Conservation (phyloP, 2,329 filamentous ascomycete species). For the Pseudocercospora cruenta region DNA sequence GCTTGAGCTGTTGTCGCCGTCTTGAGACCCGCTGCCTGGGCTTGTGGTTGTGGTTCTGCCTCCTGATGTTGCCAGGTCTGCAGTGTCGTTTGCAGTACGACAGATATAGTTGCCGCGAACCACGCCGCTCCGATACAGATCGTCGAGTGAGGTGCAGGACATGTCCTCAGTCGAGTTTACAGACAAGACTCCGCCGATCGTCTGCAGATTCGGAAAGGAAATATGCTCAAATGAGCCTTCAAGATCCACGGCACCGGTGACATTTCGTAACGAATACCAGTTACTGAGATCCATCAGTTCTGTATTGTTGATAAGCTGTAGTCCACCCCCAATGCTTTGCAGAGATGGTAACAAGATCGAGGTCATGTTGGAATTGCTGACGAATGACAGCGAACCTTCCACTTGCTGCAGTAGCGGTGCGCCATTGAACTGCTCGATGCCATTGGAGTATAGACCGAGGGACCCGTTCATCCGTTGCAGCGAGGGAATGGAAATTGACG, state of each 20-base stretch:
- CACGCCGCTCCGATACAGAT: background rate
- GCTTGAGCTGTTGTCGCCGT: background rate
- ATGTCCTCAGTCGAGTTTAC: background rate
- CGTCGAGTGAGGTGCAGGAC: background rate
- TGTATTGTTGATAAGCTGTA: background rate
- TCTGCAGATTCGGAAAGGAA: background rate
- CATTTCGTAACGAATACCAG: background rate
- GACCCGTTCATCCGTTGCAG: background rate
- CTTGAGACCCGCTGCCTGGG: too few relatives aligned
- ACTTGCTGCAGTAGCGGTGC: background rate
- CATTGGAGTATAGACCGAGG: background rate
- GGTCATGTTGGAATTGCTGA: background rate
- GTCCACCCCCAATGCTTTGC: background rate
- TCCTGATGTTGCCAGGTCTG: background rate
- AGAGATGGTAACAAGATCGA: background rate
- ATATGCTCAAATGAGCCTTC: background rate
- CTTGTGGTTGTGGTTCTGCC: background rate
- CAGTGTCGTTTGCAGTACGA: background rate
- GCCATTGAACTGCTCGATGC: background rate
- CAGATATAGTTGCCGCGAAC: background rate
- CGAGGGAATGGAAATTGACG: background rate
- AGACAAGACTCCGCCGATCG: background rate
- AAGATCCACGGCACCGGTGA: background rate
- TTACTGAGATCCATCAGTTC: background rate
- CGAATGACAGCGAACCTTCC: background rate